These are phyloP conservation scores for Metschnikowia vanudenii DNA, from an alignment of 805 yeast genomes.

Conservation along the genomic window DNA sequence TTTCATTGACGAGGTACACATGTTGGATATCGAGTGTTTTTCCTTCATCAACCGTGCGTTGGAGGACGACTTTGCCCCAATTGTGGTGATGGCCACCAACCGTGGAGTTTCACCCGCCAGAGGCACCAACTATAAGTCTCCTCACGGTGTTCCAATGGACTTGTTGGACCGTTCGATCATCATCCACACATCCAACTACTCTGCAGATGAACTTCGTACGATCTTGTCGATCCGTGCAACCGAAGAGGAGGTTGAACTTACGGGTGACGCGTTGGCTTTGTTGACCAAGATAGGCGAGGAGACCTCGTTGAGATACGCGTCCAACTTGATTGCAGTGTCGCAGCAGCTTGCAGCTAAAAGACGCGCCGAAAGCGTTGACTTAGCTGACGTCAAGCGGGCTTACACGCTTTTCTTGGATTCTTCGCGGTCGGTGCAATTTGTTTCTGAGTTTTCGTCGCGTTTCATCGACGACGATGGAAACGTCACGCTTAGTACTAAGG, in stretches of 20 bases:
- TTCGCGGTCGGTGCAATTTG: slow-evolving; percentile 81
- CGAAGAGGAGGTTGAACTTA: slow-evolving; percentile 87
- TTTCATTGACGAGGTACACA: slow-evolving; percentile 96
- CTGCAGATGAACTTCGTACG: slow-evolving; percentile 78
- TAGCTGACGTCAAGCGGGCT: slow-evolving; percentile 82
- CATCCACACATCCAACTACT: slow-evolving; percentile 79
- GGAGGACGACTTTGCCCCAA: slow-evolving; percentile 95
- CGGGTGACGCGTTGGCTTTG: slow-evolving; percentile 78
- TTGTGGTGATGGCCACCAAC: slow-evolving; percentile 95
- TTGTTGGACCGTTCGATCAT: slow-evolving; percentile 90
- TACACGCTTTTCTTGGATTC: slow-evolving; percentile 86
- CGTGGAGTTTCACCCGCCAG: slow-evolving; percentile 92
- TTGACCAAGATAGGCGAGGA: slow-evolving; percentile 87
- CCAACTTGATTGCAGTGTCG: slow-evolving; percentile 87
- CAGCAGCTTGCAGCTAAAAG: slow-evolving; percentile 83
- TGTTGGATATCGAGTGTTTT: slow-evolving; percentile 96
- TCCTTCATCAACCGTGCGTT: slow-evolving; percentile 93
- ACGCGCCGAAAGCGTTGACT: slow-evolving; percentile 66
- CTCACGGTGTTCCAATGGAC: slow-evolving; percentile 97
- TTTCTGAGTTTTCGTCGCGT: slow-evolving; percentile 65
- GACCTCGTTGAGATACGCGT: slow-evolving; percentile 87
- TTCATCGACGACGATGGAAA: slow-evolving; percentile 79
- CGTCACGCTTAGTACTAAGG: slow-evolving; percentile 49
- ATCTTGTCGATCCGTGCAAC: slow-evolving; percentile 87
- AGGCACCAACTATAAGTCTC: slow-evolving; percentile 90